Base-by-base conservation (phyloP, 768 basidiomycete species). In the Pisolithus microcarpus region DNA sequence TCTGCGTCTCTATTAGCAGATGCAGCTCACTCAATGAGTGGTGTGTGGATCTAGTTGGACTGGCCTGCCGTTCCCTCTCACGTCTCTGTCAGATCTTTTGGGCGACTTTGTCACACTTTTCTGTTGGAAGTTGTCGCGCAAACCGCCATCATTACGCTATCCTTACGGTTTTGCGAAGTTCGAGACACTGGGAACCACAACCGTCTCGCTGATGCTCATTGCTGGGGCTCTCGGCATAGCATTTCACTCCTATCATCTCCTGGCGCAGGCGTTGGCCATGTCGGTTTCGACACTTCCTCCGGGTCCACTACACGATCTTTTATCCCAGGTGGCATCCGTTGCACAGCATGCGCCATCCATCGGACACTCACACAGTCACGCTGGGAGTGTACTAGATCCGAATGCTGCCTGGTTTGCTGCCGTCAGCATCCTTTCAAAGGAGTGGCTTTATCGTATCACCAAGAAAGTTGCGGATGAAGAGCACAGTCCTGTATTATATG, bases 381-480 rank as follows among this genome's bases (percentile, higher is more conserved):
- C 31, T 19, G 69, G 71, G 1, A 79, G 72, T 37, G 68, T 71
- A 5, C 73, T 96, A 5, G 92, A 96, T 63, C 87, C 91, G 38
- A 93, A 98, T 62, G 96, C 96, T 18, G 92, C 93, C 26, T 98
- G 94, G 93, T 94, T 97, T 60, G 96, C 96, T 7, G 81, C 82
- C 1, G 59, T 82, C 19, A 83, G 89, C 56, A 81, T 98, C 2
- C 46, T 91, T 4, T 68, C 78, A 53, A 99, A 99, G 64, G 96
- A 99, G 67, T 97, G 87, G 85, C 66, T 99, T 11, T 98, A 95
- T 68, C 75, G 93, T 39, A 72, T 85, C 43, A 98, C 93, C 43
- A 87, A 87, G 62, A 80, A 77, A 49, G 94, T 99, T 28, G 96
- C 95, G 10, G 82, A 90, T 51, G 81, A 91, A 59, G 93, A 97